Evolutionary conservation across 2,329 filamentous ascomycete species (phyloP), one percentile per base, ranked within the genome.

Genomic region (Aspergillus pseudoviridinutans): DNA sequence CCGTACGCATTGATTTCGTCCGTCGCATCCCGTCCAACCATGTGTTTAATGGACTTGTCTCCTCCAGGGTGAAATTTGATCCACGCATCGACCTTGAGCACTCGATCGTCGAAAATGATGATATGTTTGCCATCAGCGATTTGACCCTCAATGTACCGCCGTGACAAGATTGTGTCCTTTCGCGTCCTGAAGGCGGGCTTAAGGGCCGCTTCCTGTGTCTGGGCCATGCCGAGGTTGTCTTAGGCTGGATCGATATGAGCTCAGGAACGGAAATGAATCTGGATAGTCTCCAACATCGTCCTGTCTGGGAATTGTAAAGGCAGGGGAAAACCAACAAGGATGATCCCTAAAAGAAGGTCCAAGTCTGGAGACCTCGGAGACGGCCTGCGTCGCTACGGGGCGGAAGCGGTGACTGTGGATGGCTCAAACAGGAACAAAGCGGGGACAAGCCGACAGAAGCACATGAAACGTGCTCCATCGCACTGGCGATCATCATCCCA

Each of bases 21-120:
- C 10, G 93, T 97, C 52, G 91, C 93, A 84, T 96, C 92, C 76
- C 89, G 86, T 60, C 92, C 92, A 59, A 97, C 85, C 91, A 97
- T 94, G 71, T 99, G 94, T 71, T 86, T 80, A 63, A 99, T 95
- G 55, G 93, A 85, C 76, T 92, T 94, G 67, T 93, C 87, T 65
- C 94, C 94, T 57, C 94, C 94, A 12, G 94, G 94, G 69, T 97
- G 94, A 69, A 90, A 97, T 54, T 85, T 85, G 53, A 95, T 78
- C 91, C 92, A 99, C 42, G 88, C 82, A 74, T 97, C 93, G 32
- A 91, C 87, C 77, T 92, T 96, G 64, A 97, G 76, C 9, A 97
- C 92, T 67, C 86, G 85, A 58, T 86, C 82, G 65, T 96, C 86
- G 58, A 94, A 81, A 54, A 99, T 91, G 60, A 97, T 83, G 56